Evolutionary conservation across 2,329 filamentous ascomycete species (phyloP), one percentile per base, ranked within the genome.

Genomic region (Ceratocystis alfenasii): DNA sequence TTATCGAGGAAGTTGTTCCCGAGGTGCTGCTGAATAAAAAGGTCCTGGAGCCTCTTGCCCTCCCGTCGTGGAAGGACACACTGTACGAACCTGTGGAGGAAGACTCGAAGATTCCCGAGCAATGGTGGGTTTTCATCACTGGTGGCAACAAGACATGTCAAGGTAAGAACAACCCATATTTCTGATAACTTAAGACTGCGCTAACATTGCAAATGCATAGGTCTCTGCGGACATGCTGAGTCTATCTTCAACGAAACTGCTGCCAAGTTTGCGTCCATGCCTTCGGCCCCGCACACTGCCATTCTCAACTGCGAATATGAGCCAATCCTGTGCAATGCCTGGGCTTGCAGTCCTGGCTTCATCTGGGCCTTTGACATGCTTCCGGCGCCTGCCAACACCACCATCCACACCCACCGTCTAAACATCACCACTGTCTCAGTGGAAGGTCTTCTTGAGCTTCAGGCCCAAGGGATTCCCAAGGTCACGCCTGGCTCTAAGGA

Each of bases 131-230:
- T 68, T 80, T 88, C 70, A 77, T 90, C 70, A 88, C 85, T 8
- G 89, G 87, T 70, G 89, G 87, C 70, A 91, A 92, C 79, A 87
- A 85, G 78, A 90, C 88, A 41, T 93, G 89, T 78, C 87, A 81
- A 73, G 81, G 83, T 84, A 77, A 67, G 79, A 41, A 15, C 36
- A 12, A 15, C 36, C 3, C 36, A 12, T 22, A 5, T 53, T 1
- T 55, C 20, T 41, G 30, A 4, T 15, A 12, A 15, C 36, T 15
- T 1, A 3, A 12, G 12, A 8, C 36, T 59, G 65, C 30, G 48
- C 55, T 44, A 30, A 5, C 53, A 20, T n/a, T 17, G 28, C 25
- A 5, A 33, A 3, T 15, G 65, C 61, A 15, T 46, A 84, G 88
- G 87, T 70, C 80, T 83, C 72, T 93, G 89, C 75, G 79, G 73